These are phyloP conservation scores for Exophiala mesophila DNA, from an alignment of 2,329 filamentous ascomycete genomes.

Conservation along the genomic window DNA sequence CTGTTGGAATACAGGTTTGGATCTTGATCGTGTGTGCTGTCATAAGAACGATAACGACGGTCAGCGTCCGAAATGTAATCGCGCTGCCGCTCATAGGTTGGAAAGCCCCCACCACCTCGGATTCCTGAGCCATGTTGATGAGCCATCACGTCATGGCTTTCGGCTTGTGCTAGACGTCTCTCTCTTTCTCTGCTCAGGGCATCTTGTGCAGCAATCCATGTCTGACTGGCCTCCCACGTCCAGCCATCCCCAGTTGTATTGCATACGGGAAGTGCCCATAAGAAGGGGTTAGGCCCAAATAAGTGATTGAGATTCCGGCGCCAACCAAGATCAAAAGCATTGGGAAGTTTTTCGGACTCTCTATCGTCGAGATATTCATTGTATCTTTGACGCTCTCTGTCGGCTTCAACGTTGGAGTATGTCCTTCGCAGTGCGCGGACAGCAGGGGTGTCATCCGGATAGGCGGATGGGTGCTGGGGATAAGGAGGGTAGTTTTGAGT, in stretches of 20 bases:
- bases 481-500: slow-evolving; percentile 1
- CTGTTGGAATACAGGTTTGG: slow-evolving; percentile 15
- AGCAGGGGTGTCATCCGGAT: slow-evolving; percentile 20
- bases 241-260: slow-evolving; percentile 91
- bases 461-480: slow-evolving; percentile 5
- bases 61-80: slow-evolving; percentile 4
- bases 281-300: slow-evolving; percentile 65
- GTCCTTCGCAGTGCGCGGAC: slow-evolving; percentile 47
- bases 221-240: slow-evolving; percentile 80
- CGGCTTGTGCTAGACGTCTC: slow-evolving; percentile 13
- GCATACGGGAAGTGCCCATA: slow-evolving; percentile 76
- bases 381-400: slow-evolving; percentile 64
- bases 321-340: slow-evolving; percentile 88
- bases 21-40: slow-evolving; percentile 3
- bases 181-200: slow-evolving; percentile 26
- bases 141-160: slow-evolving; percentile 25
- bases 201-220: slow-evolving; percentile 63
- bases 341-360: slow-evolving; percentile 80
- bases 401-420: slow-evolving; percentile 49
- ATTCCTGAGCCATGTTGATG: neutral
- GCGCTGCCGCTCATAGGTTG: slow-evolving; percentile 12
- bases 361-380: slow-evolving; percentile 82
- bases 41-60: slow-evolving; percentile 6
- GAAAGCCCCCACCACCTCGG: slow-evolving; percentile 7
- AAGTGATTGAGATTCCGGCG: slow-evolving; percentile 73